Base-by-base conservation (phyloP, 257 asterid species). In the Jaltomata sinuosa region DNA sequence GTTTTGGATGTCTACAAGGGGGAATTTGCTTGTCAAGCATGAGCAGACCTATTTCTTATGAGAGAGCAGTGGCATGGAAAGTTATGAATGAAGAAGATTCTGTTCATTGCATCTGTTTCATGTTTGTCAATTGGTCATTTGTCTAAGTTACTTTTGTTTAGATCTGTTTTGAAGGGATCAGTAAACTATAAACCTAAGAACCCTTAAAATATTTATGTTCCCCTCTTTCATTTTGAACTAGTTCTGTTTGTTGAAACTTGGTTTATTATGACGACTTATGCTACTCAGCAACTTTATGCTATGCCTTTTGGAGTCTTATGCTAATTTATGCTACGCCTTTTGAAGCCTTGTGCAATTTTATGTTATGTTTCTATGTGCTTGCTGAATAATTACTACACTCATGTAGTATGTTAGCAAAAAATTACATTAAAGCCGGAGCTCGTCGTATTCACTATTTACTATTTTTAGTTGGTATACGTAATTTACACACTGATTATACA, bases 61-160 rank as follows among this genome's bases (percentile, higher is more conserved):
- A 96, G 89, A 88, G 97, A 80, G 97, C 98, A 29, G 95, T 94
- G 22, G 98, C 99, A 0, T 96, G 99, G 99, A 96, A 96, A 88
- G 99, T 93, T 52, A 83, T 93, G 93, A 90, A 94, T 9, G 97
- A 94, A 67, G 96, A 93, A 18, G 95, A 92, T 8, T 62, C 34
- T 29, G 91, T 94, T 49, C 96, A 94, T 36, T 93, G 97, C 88
- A 90, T 94, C 86, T 94, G 97, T 91, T 93, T 94, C 74, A 89
- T 92, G 91, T 94, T 94, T 78, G 87, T 94, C 38, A 94, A 94
- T 67, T 94, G 98, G 98, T 94, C 98, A 36, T 94, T 94, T 80
- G 97, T 94, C 79, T 94, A 81, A 90, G 52, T 64, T 74, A 45
- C 57, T 7, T 45, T 45, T 76, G 40, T 16, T 10, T 47, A 45